Evolutionary conservation across 768 basidiomycete species (phyloP).

Genomic region (Amanita exitialis): DNA sequence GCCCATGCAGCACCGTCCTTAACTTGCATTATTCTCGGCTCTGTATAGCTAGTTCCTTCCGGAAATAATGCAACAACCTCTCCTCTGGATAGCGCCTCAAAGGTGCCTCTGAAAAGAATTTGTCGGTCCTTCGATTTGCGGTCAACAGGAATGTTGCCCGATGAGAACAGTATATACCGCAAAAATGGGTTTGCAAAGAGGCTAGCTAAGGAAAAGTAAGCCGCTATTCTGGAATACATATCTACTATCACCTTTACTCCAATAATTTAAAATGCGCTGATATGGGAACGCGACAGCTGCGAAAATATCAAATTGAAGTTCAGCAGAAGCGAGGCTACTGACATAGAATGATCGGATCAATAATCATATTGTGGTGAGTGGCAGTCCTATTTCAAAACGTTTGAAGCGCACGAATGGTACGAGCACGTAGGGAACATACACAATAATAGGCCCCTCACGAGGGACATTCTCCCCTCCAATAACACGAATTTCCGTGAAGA

Average conservation of each 20-base stretch:
- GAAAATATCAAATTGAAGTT: not conserved
- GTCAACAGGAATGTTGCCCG: constrained; percentile 98
- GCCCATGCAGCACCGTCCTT: constrained; percentile 95
- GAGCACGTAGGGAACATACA: constrained; percentile 42
- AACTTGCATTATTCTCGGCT: constrained; percentile 85
- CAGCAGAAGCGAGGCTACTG: constrained; percentile 15
- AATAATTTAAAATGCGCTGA: constrained; percentile 74
- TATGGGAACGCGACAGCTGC: constrained; percentile 78
- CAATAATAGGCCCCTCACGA: constrained; percentile 78
- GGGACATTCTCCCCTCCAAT: constrained; percentile 88
- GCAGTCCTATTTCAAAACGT: constrained; percentile 41
- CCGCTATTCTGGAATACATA: not conserved
- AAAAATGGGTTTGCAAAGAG: constrained; percentile 75
- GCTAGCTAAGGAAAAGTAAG: constrained; percentile 34
- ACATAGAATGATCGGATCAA: constrained; percentile 81
- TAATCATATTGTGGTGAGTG: constrained; percentile 94
- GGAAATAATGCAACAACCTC: constrained; percentile 89
- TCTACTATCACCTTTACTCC: constrained; percentile 72
- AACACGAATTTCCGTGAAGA: constrained; percentile 83
- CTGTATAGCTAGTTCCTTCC: constrained; percentile 89
- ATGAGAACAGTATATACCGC: constrained; percentile 66
- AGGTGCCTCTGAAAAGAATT: constrained; percentile 78
- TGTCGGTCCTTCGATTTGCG: constrained; percentile 90
- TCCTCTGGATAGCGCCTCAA: constrained; percentile 74
- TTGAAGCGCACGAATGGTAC: not conserved